A percentile compares a stretch with the other conserved stretches of the same genome.
phyloP scores from a whole-genome alignment of 306 rosid species.

The Potentilla sterilis region DNA sequence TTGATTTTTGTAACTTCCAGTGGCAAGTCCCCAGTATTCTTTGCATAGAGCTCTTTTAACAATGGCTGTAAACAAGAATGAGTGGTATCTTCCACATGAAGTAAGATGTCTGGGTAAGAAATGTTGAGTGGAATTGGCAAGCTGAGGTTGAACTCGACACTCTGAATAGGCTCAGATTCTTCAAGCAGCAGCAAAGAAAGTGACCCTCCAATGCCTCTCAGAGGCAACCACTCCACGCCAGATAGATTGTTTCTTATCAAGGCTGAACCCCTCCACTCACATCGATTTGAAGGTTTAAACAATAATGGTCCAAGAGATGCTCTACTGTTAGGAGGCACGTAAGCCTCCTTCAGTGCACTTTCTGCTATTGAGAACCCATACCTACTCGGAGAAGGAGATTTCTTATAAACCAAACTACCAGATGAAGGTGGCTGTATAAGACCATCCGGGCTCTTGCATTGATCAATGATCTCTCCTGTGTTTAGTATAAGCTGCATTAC shows the following conservation, averaged over 20 bases:
- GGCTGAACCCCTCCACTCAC: conserved; percentile 87
- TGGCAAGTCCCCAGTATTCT: conserved; percentile 83
- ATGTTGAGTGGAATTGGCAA: conserved; percentile 47
- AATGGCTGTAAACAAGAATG: conserved; percentile 59
- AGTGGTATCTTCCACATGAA: conserved; percentile 44
- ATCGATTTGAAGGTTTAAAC: conserved; percentile 71
- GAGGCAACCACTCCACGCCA: conserved; percentile 80
- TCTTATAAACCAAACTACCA: conserved; percentile 52
- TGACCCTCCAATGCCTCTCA: conserved; percentile 78
- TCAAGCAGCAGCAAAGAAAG: conserved; percentile 68
- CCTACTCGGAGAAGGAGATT: conserved; percentile 51
- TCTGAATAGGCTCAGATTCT: conserved; percentile 51
- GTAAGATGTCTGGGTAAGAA: conserved; percentile 54
- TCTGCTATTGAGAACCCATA: conserved; percentile 82
- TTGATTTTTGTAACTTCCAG: conserved; percentile 62
- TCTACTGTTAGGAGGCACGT: conserved; percentile 59
- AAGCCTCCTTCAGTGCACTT: conserved; percentile 73
- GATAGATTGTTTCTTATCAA: conserved; percentile 91
- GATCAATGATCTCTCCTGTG: conserved; percentile 65
- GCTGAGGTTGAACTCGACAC: conserved; percentile 63
- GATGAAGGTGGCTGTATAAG: conserved; percentile 62
- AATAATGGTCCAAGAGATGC: conserved; percentile 77
- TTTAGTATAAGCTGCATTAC: conserved; percentile 84
- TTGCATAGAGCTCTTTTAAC: conserved; percentile 66
- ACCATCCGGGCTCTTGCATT: conserved; percentile 59